Conservation (phyloP, 805 yeast species). For the Cyberlindnera americana region DNA sequence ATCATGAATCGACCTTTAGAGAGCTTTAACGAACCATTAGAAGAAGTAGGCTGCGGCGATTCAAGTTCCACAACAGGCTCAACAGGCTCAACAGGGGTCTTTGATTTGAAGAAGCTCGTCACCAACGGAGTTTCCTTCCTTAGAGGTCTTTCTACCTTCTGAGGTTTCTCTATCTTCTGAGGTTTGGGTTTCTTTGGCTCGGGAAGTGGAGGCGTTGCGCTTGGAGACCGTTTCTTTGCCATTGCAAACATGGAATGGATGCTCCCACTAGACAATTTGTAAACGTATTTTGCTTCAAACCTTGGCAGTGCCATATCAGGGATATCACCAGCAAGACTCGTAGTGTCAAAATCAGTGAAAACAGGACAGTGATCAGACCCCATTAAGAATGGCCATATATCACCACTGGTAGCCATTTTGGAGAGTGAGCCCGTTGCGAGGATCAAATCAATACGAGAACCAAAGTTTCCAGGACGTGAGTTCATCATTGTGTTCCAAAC, state of each 20-base stretch:
- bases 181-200: conserved; percentile 5
- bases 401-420: conserved; percentile 33
- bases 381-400: conserved; percentile 61
- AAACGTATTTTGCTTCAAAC: conserved; percentile 53
- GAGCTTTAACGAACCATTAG: conserved; percentile 9
- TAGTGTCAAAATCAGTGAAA: conserved; percentile 55
- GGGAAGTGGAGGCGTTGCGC: not conserved
- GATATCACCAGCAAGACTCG: conserved; percentile 2
- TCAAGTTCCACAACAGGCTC: not conserved
- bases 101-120: conserved; percentile 15
- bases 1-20: conserved; percentile 19
- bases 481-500: conserved; percentile 87
- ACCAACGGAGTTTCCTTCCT: conserved; percentile 10
- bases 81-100: not conserved
- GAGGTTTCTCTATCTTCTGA: conserved; percentile 18
- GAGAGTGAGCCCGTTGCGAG: conserved; percentile 43
- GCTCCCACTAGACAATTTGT: conserved; percentile 36
- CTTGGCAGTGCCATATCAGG: conserved; percentile 28
- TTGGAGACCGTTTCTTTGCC: conserved; percentile 16
- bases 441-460: conserved; percentile 84
- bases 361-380: conserved; percentile 98
- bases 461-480: conserved; percentile 76
- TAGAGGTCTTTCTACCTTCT: not conserved
- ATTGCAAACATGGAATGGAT: conserved; percentile 35
- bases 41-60: not conserved